Base-by-base conservation (phyloP, 345 rosid genomes). In the Brassica carinata region DNA sequence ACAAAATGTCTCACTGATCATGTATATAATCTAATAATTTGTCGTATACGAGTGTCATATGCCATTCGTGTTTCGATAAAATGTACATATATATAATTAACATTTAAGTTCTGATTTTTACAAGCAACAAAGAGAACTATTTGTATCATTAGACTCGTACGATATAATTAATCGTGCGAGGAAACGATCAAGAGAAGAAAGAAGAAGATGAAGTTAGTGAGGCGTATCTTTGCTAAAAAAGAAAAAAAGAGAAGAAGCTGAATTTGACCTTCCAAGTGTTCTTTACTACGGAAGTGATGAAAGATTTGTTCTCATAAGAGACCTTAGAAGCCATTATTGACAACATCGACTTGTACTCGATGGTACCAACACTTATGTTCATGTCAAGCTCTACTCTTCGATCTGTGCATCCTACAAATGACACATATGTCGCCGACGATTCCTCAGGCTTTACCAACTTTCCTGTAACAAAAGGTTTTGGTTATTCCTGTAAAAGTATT, bases 321-420 rank as follows among this genome's bases (percentile, higher is more conserved):
- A 88, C 7, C 73, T 90, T 90, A 61, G 91, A 65, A 64, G 91
- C 90, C 90, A 88, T 90, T 3, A 85, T 74, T 9, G 90, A 83
- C 23, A 90, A 69, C 40, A 79, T 75, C 5, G 89, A 73, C 59
- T 82, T 82, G 77, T 90, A 88, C 45, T 69, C 83, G 8, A 51
- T 57, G 61, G 73, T 74, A 5, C 67, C 85, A n/a, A 67, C 86
- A 43, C 5, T 58, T 10, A 88, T 77, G 29, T 67, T 79, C 30
- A 58, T 36, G 80, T 83, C 89, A 29, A 89, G 84, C 7, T 85
- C 89, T 34, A 85, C 73, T 73, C 91, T 80, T 18, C 43, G 67
- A 74, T 90, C 89, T 9, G 79, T 0, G 53, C 61, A 40, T 70
- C 86, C 91, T 23, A 88, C 0, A 64, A 84, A 14, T 1, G 91